Evolutionary conservation across 192 early-diverging fungal species (phyloP).

Genomic region (Radiomyces spectabilis): DNA sequence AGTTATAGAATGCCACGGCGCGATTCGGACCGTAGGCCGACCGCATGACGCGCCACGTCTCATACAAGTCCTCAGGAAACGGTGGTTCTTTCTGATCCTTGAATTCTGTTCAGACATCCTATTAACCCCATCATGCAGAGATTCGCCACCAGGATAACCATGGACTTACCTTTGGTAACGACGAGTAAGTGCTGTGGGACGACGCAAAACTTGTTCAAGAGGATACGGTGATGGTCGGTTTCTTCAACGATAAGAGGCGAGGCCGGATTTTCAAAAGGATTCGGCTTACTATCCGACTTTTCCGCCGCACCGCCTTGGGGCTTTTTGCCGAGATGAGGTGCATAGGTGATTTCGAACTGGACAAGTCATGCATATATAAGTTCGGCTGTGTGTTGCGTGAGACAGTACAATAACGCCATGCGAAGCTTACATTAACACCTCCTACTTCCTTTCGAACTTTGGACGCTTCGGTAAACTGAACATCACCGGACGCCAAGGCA

Average conservation of each 20-base stretch:
- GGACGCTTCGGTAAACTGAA: neutral
- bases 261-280: conserved; percentile 43
- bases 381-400: neutral
- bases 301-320: conserved; percentile 8
- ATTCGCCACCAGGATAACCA: neutral
- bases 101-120: conserved; percentile 35
- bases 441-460: conserved; percentile 4
- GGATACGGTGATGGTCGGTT: conserved; percentile 26
- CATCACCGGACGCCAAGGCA: neutral
- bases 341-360: conserved; percentile 41
- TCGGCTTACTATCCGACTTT: conserved; percentile 9
- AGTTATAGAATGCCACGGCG: conserved; percentile 48
- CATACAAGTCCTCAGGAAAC: conserved; percentile 34
- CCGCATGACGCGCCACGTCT: conserved; percentile 28
- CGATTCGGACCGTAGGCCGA: conserved; percentile 13
- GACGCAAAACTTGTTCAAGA: conserved; percentile 53
- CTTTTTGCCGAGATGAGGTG: conserved; percentile 34
- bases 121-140: too few species aligned
- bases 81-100: conserved; percentile 40
- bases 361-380: neutral
- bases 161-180: conserved; percentile 44
- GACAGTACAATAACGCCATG: too few species aligned
- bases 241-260: conserved; percentile 41
- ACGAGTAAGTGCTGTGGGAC: conserved; percentile 45
- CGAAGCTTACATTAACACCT: conserved; percentile 9